Conservation (phyloP, 805 yeast genomes). For the Pichia ethanolica region DNA sequence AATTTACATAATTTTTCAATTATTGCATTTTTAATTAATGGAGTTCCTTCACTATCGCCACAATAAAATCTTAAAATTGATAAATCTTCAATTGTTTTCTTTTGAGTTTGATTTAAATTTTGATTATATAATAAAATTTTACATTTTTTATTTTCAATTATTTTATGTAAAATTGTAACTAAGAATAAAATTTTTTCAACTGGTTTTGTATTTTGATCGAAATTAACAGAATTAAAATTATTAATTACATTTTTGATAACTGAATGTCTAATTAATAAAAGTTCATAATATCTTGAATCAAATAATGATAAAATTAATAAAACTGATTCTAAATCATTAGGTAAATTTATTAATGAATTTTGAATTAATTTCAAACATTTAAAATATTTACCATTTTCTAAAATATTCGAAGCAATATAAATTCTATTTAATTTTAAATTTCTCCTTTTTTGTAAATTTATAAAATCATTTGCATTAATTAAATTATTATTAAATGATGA, state of each 20-base stretch:
- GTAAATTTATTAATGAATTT: not conserved
- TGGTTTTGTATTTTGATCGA: not conserved
- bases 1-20: conserved; percentile 5
- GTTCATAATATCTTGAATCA: conserved; percentile 21
- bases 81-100: conserved; percentile 6
- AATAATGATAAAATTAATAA: conserved; percentile 12
- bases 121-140: not conserved
- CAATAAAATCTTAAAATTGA: conserved; percentile 10
- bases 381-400: conserved; percentile 9
- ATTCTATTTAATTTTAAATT: conserved; percentile 10
- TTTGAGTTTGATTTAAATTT: not conserved
- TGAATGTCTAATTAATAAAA: conserved; percentile 7
- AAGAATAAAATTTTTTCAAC: conserved; percentile 1
- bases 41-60: conserved; percentile 8
- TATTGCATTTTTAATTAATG: conserved; percentile 3
- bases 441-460: conserved; percentile 7
- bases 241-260: not conserved
- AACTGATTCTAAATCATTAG: conserved; percentile 12
- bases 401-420: conserved; percentile 15
- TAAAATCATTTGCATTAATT: not conserved
- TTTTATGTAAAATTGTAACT: conserved; percentile 1
- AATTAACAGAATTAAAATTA: not conserved
- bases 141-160: not conserved
- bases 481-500: not conserved
- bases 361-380: not conserved